Conservation (phyloP, 371 early-diverging fungal genomes). For the Mucor indicus region DNA sequence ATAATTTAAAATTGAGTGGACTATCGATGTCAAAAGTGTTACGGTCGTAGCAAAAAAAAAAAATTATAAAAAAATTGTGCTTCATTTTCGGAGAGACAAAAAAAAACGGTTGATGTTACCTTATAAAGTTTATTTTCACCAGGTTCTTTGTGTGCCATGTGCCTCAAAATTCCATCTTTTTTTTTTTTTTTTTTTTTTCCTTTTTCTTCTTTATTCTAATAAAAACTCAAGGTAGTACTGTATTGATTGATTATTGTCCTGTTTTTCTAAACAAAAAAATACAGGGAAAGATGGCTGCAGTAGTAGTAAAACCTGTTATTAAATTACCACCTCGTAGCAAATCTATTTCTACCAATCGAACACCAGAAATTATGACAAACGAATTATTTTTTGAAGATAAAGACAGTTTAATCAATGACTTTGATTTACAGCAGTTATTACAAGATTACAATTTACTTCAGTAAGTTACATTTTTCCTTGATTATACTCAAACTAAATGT, state of each 20-base stretch:
- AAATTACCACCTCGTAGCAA: conserved; percentile 23
- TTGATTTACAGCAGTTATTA: conserved; percentile 13
- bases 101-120: too few relatives aligned
- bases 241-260: too few relatives aligned
- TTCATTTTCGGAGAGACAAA: too few relatives aligned
- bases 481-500: background rate
- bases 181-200: background rate
- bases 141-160: too few relatives aligned
- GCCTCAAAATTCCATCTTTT: too few relatives aligned
- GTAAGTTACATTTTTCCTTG: conserved; percentile 11
- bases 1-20: too few relatives aligned
- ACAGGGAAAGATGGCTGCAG: background rate
- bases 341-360: background rate
- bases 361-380: background rate
- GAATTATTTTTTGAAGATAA: conserved; percentile 15
- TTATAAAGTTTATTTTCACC: too few relatives aligned
- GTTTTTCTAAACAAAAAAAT: background rate
- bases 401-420: conserved; percentile 9
- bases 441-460: conserved; percentile 13
- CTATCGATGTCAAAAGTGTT: too few relatives aligned
- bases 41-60: too few relatives aligned
- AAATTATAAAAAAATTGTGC: too few relatives aligned
- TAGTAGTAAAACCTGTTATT: conserved; percentile 16
- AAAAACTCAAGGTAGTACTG: too few relatives aligned
- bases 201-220: background rate